Conservation (phyloP, 306 rosid genomes). For the Corylus heterophylla region DNA sequence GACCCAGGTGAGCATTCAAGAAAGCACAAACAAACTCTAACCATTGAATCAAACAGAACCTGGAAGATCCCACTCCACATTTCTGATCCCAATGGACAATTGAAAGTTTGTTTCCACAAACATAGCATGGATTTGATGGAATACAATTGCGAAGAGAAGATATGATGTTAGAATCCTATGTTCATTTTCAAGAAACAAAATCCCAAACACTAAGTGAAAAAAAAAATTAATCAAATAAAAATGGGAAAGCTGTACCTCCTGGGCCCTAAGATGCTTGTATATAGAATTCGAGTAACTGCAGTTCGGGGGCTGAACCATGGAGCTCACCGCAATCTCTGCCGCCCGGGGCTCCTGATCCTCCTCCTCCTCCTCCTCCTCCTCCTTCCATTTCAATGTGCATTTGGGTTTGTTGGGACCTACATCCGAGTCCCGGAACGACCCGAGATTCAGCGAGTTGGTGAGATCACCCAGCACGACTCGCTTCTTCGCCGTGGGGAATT, state of each 20-base stretch:
- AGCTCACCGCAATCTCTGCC: slow-evolving; percentile 11
- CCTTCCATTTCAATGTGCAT: not conserved
- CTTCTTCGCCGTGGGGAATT: slow-evolving; percentile 31
- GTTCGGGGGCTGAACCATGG: slow-evolving; percentile 12
- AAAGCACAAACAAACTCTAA: not conserved
- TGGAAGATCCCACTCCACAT: too few species aligned
- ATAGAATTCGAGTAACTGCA: slow-evolving; percentile 13
- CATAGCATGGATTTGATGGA: too few species aligned
- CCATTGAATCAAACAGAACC: not conserved
- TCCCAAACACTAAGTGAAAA: not conserved
- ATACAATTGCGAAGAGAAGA: not conserved
- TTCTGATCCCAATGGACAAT: too few species aligned
- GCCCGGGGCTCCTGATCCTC: not conserved
- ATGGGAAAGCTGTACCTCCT: slow-evolving; percentile 18
- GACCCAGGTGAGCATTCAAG: not conserved
- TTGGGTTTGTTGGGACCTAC: slow-evolving; percentile 1
- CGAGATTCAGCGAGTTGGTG: slow-evolving; percentile 30
- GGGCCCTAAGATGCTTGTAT: slow-evolving; percentile 24
- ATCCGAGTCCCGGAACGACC: slow-evolving; percentile 13
- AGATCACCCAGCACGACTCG: slow-evolving; percentile 35
- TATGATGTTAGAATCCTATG: not conserved
- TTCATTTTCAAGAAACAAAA: not conserved
- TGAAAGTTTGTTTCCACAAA: too few species aligned
- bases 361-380: not conserved
- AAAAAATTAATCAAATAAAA: not conserved